Conservation (phyloP, 768 basidiomycete genomes). For the Tylopilus rubrobrunneus region DNA sequence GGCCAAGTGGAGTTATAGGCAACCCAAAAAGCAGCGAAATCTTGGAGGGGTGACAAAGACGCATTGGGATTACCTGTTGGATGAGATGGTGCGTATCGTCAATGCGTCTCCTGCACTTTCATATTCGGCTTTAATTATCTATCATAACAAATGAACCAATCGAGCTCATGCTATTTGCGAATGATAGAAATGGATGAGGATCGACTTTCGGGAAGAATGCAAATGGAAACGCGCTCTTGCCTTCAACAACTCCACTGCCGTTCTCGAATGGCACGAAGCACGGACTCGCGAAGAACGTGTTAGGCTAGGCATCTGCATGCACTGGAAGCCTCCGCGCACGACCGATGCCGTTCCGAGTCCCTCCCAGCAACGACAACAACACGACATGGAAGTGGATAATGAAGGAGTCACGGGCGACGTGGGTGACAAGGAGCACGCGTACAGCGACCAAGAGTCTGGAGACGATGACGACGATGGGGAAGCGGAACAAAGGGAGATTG, state of each 20-base stretch:
- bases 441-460: constrained; percentile 41
- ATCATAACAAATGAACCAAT: background rate
- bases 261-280: constrained; percentile 85
- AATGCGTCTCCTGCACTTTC: background rate
- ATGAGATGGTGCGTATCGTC: constrained; percentile 77
- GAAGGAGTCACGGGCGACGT: constrained; percentile 17
- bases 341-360: constrained; percentile 17
- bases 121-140: background rate
- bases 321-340: constrained; percentile 52
- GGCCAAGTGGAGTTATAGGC: constrained; percentile 87
- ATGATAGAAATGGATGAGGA: constrained; percentile 90
- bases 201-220: constrained; percentile 91
- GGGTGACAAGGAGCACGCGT: constrained; percentile 21
- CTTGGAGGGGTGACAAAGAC: constrained; percentile 72
- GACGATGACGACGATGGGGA: constrained; percentile 61
- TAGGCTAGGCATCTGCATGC: constrained; percentile 60
- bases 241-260: constrained; percentile 73
- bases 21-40: constrained; percentile 90
- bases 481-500: constrained; percentile 47
- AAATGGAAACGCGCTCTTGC: constrained; percentile 89
- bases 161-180: constrained; percentile 11
- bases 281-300: constrained; percentile 61
- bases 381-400: constrained; percentile 31
- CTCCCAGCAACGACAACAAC: constrained; percentile 30
- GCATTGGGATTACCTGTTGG: constrained; percentile 94